phyloP scores from a whole-genome alignment of 352 stramenopile genomes.

The Elongisporangium senticosum region DNA sequence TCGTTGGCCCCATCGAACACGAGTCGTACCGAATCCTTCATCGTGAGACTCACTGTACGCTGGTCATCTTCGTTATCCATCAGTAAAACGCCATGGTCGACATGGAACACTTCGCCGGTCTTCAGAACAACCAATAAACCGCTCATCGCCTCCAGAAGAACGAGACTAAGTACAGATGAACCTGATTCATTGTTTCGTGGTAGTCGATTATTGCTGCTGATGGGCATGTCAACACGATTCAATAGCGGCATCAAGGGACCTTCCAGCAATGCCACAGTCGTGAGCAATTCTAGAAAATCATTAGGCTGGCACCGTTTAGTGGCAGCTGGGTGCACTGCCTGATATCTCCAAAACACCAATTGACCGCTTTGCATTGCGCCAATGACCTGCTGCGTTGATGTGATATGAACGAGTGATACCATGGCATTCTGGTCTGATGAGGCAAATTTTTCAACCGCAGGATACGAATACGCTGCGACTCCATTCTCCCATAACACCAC shows the following conservation, averaged over 20 bases:
- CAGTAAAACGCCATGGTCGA: slow-evolving; percentile 13
- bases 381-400: slow-evolving; percentile 34
- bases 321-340: slow-evolving; percentile 1
- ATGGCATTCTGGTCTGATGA: slow-evolving; percentile 12
- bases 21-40: neutral
- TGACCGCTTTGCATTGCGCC: slow-evolving; percentile 27
- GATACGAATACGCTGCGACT: slow-evolving; percentile 37
- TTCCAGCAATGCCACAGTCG: neutral
- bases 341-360: slow-evolving; percentile 30
- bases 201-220: neutral
- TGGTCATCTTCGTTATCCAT: neutral
- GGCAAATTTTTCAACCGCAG: slow-evolving; percentile 2
- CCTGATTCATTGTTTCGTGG: neutral
- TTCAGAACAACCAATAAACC: slow-evolving; percentile 13
- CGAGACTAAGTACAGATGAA: slow-evolving; percentile 5
- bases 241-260: neutral
- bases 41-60: neutral
- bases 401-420: slow-evolving; percentile 28
- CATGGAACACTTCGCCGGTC: slow-evolving; percentile 19
- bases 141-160: slow-evolving; percentile 17
- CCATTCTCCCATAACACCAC: slow-evolving; percentile 56
- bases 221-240: neutral
- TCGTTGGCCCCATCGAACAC: slow-evolving; percentile 8
- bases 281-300: slow-evolving; percentile 24
- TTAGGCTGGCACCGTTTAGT: slow-evolving; percentile 14